A percentile compares a stretch with the other conserved stretches of the same genome.
phyloP scores from a whole-genome alignment of 2,329 filamentous ascomycete genomes.

The Biscogniauxia sp. region DNA sequence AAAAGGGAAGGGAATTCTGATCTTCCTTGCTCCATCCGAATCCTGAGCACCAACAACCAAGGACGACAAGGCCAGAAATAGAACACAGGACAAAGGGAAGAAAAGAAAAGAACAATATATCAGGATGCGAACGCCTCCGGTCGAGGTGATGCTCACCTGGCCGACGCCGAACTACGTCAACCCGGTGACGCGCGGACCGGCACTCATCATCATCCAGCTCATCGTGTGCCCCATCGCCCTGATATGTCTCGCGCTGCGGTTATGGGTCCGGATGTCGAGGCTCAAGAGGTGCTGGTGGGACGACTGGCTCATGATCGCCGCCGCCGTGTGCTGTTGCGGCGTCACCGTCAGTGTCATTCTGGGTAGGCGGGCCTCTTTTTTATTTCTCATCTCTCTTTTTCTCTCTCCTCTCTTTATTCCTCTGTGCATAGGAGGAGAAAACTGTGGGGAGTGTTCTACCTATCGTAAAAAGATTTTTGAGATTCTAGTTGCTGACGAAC shows the following conservation, averaged over 20 bases:
- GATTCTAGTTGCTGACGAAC: no score
- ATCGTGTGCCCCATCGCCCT: slow-evolving; percentile 35
- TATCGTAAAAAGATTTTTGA: no score
- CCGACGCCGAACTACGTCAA: slow-evolving; percentile 38
- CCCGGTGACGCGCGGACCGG: slow-evolving; percentile 37
- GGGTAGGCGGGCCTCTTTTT: neutral
- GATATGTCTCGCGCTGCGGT: slow-evolving; percentile 34
- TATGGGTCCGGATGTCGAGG: slow-evolving; percentile 37
- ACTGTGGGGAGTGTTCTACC: no score
- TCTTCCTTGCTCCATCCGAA: neutral
- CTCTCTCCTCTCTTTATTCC: no score
- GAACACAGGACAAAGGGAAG: no score
- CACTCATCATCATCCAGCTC: slow-evolving; percentile 37
- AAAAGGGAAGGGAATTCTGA: neutral
- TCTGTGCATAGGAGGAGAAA: neutral
- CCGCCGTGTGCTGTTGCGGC: slow-evolving; percentile 22
- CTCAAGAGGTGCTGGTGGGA: slow-evolving; percentile 36
- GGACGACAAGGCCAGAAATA: neutral
- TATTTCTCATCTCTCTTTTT: neutral
- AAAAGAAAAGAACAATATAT: neutral
- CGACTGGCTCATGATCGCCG: slow-evolving; percentile 42
- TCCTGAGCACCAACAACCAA: neutral
- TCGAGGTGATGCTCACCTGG: slow-evolving; percentile 37
- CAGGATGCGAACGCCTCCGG: slow-evolving; percentile 37
- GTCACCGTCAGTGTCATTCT: slow-evolving; percentile 27